Percentiles rank a stretch among this genome's conserved stretches.
Conservation (phyloP, 805 yeast genomes). For the Pichia nanzhaoensis region DNA sequence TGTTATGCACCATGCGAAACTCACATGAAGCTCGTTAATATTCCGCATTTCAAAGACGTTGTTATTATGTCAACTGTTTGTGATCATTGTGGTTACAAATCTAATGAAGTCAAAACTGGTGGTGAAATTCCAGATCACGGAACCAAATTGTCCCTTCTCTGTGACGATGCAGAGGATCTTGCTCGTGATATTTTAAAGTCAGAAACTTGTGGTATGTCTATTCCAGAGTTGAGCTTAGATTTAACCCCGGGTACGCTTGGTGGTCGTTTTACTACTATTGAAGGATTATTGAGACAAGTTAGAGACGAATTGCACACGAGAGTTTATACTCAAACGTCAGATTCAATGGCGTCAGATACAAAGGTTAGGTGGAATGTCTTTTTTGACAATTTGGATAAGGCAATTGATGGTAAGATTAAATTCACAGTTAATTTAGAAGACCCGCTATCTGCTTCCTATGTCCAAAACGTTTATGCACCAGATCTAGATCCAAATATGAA, state of each 20-base stretch:
- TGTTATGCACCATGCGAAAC: conserved; percentile 81
- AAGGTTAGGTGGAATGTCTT: conserved; percentile 78
- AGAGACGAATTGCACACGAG: conserved; percentile 80
- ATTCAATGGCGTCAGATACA: conserved; percentile 79
- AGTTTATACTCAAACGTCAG: conserved; percentile 81
- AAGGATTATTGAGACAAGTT: conserved; percentile 86
- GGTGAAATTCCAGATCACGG: conserved; percentile 92
- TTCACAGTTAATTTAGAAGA: conserved; percentile 89
- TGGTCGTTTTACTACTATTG: conserved; percentile 95
- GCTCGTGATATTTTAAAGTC: conserved; percentile 91
- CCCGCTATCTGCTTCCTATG: conserved; percentile 91
- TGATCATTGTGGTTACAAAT: conserved; percentile 88
- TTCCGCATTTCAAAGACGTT: conserved; percentile 97
- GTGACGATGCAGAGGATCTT: conserved; percentile 87
- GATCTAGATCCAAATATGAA: conserved; percentile 95
- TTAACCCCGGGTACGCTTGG: conserved; percentile 95
- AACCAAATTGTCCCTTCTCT: conserved; percentile 58
- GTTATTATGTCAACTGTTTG: conserved; percentile 94
- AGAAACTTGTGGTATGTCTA: conserved; percentile 79
- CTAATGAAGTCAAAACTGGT: conserved; percentile 97
- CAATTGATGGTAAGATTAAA: conserved; percentile 70
- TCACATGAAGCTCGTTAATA: conserved; percentile 93
- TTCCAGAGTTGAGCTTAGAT: conserved; percentile 88
- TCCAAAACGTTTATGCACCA: conserved; percentile 98
- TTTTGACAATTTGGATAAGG: conserved; percentile 66